Evolutionary conservation across 1,139 yeast genomes (phyloP).

Genomic region (Scheffersomyces insectosa): DNA sequence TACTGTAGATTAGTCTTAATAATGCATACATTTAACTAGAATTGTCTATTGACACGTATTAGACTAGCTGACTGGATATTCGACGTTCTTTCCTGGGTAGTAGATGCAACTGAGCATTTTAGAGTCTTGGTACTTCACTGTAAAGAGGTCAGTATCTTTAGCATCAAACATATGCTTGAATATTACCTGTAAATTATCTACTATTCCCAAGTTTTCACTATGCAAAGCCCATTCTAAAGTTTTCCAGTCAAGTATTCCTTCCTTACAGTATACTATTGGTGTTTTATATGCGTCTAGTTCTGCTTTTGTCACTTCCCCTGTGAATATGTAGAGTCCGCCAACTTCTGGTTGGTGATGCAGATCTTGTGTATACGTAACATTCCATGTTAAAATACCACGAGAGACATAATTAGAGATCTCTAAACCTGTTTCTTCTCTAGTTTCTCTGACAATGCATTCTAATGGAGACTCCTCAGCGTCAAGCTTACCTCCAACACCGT

Average conservation of each 20-base stretch:
- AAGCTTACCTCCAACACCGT: conserved; percentile 52
- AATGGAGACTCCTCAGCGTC: conserved; percentile 37
- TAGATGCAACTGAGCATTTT: conserved; percentile 17
- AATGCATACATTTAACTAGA: neutral
- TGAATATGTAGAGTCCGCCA: conserved; percentile 46
- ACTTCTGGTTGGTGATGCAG: conserved; percentile 12
- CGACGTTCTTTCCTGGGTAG: conserved; percentile 14
- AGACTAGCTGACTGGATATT: conserved; percentile 6
- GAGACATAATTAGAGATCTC: conserved; percentile 24
- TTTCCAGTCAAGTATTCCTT: conserved; percentile 52
- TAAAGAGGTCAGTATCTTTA: conserved; percentile 22
- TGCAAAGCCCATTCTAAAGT: conserved; percentile 37
- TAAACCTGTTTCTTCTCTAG: conserved; percentile 47
- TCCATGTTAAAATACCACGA: conserved; percentile 45
- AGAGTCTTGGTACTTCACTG: conserved; percentile 19
- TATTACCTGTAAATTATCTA: conserved; percentile 39
- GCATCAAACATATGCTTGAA: conserved; percentile 27
- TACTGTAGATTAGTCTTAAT: conserved; percentile 5
- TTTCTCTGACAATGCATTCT: conserved; percentile 45
- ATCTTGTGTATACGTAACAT: conserved; percentile 18
- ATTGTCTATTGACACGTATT: neutral
- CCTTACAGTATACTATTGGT: conserved; percentile 26
- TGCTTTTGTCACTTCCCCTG: conserved; percentile 34
- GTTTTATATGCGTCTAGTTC: conserved; percentile 26
- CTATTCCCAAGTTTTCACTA: conserved; percentile 45